phyloP scores from a whole-genome alignment of 108 stramenopile species.

The Skeletonema tropicum region DNA sequence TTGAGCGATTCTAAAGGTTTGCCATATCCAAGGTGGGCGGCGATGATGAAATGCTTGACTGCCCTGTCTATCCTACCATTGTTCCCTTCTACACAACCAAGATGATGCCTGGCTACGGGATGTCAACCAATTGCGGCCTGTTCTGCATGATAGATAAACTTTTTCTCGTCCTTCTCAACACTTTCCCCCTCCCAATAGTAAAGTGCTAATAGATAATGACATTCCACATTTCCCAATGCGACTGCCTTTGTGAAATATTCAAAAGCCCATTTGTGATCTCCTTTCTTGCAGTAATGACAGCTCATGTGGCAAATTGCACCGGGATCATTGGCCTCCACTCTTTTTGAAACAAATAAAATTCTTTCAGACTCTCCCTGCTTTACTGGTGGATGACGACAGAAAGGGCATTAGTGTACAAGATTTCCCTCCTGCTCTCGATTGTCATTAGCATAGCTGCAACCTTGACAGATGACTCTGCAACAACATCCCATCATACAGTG shows the following conservation, averaged over 20 bases:
- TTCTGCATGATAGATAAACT: neutral
- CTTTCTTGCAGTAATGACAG: neutral
- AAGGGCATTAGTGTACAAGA: no score
- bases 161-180: conserved; percentile 2
- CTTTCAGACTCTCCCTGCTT: neutral
- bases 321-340: neutral
- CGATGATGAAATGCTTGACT: conserved; percentile 1
- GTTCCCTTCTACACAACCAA: neutral
- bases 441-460: no score
- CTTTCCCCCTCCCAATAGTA: neutral
- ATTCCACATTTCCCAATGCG: neutral
- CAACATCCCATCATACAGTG: no score
- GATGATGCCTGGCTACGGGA: neutral
- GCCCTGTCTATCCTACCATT: neutral
- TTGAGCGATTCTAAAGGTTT: neutral
- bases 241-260: conserved; percentile 1
- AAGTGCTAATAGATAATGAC: neutral
- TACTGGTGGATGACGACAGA: neutral
- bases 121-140: neutral
- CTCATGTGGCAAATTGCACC: neutral
- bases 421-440: no score
- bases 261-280: neutral
- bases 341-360: neutral
- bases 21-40: neutral
- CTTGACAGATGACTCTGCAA: no score